Conservation (phyloP, 148 eudicot genomes). For the Vaccinium darrowii region DNA sequence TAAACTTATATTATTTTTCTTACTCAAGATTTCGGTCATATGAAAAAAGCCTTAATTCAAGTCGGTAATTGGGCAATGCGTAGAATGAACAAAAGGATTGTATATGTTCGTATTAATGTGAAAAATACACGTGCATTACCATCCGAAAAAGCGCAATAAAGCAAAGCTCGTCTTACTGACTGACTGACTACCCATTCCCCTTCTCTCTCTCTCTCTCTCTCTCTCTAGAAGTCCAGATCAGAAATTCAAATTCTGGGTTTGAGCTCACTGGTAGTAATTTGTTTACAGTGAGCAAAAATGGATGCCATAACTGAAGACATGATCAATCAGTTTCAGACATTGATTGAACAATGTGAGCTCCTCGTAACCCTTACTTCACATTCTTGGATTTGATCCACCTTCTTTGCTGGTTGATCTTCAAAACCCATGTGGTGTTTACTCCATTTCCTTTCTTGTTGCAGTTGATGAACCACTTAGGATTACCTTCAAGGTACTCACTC, state of each 20-base stretch:
- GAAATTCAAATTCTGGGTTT: conserved; percentile 13
- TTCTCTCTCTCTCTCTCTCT: conserved; percentile 6
- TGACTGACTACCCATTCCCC: neutral
- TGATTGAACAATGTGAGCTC: conserved; percentile 53
- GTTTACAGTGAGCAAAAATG: conserved; percentile 25
- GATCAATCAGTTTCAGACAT: conserved; percentile 61
- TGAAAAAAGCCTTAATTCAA: no score
- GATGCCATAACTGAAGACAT: conserved; percentile 54
- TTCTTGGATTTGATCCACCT: neutral
- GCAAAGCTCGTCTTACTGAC: no score
- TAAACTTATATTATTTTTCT: no score
- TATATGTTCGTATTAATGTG: no score
- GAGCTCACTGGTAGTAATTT: neutral
- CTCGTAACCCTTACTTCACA: conserved; percentile 13
- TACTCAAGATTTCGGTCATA: no score
- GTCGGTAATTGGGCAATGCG: no score
- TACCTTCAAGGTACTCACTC: conserved; percentile 56
- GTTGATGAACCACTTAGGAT: conserved; percentile 62
- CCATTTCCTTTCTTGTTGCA: conserved; percentile 37
- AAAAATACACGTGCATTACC: no score
- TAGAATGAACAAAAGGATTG: no score
- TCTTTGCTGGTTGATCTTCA: conserved; percentile 29
- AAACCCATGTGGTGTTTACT: neutral
- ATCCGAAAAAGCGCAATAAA: neutral
- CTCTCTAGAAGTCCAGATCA: neutral